Conservation (phyloP, 2,329 filamentous ascomycete species). For the Colletotrichum salicis region DNA sequence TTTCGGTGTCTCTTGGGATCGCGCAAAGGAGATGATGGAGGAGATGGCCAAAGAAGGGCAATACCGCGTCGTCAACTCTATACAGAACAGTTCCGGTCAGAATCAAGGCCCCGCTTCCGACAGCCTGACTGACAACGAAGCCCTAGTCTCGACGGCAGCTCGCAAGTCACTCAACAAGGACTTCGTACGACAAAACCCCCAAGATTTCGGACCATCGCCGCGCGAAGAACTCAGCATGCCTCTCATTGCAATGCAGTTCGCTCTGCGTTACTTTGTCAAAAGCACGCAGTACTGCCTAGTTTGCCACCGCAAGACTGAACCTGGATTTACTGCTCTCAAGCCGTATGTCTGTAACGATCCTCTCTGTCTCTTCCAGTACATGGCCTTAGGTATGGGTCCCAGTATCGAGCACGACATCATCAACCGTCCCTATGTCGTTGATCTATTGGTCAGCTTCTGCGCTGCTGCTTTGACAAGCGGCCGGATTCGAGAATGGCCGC, state of each 20-base stretch:
- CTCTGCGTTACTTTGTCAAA: constrained; percentile 78
- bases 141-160: constrained; percentile 20
- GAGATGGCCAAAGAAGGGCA: constrained; percentile 21
- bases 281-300: constrained; percentile 90
- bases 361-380: constrained; percentile 89
- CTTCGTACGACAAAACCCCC: constrained; percentile 23
- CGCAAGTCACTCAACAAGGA: constrained; percentile 16
- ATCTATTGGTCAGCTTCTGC: constrained; percentile 85
- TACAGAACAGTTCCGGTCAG: neutral
- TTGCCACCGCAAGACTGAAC: constrained; percentile 75
- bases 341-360: constrained; percentile 81
- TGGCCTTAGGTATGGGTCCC: constrained; percentile 85
- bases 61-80: neutral
- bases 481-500: constrained; percentile 56
- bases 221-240: constrained; percentile 57
- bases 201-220: constrained; percentile 38
- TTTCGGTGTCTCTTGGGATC: constrained; percentile 30
- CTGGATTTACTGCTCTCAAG: constrained; percentile 76
- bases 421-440: constrained; percentile 82
- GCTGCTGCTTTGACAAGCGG: constrained; percentile 65
- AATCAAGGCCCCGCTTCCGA: neutral
- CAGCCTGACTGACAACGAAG: neutral
- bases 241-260: constrained; percentile 76
- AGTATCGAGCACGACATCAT: constrained; percentile 87
- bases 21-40: constrained; percentile 25